These are phyloP conservation scores for Lasiosphaeriaceae sp. DNA, from an alignment of 495 filamentous ascomycete genomes.

Conservation along the genomic window DNA sequence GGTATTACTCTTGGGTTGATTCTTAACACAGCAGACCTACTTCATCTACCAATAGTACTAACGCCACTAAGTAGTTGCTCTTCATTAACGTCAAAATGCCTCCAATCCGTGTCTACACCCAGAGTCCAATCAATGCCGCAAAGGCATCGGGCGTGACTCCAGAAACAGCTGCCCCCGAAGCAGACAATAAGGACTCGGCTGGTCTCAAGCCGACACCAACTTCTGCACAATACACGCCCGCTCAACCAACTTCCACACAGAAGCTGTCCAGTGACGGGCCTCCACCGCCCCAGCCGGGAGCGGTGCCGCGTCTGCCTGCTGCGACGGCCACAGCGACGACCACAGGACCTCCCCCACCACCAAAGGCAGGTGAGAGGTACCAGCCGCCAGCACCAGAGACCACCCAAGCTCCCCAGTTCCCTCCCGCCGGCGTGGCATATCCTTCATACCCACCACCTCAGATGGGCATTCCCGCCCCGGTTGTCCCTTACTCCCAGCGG, in stretches of 20 bases:
- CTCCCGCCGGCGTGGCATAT: background rate
- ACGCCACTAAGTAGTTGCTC: no score
- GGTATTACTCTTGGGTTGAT: no score
- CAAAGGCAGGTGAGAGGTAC: slow-evolving; percentile 45
- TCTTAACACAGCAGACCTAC: no score
- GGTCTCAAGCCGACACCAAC: background rate
- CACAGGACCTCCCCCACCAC: slow-evolving; percentile 46
- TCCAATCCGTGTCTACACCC: slow-evolving; percentile 56
- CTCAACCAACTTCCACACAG: slow-evolving; percentile 27
- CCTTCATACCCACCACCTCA: slow-evolving; percentile 32
- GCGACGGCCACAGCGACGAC: slow-evolving; percentile 1
- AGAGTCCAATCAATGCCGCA: slow-evolving; percentile 54
- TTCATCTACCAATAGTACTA: no score
- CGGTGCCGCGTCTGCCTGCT: slow-evolving; percentile 22
- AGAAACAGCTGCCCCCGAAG: slow-evolving; percentile 32
- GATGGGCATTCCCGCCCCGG: slow-evolving; percentile 37
- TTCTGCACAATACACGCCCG: slow-evolving; percentile 12
- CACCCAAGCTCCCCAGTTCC: slow-evolving; percentile 22
- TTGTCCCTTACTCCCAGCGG: slow-evolving; percentile 29
- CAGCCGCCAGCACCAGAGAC: slow-evolving; percentile 21
- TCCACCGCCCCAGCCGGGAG: slow-evolving; percentile 60
- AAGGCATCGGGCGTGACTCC: slow-evolving; percentile 49
- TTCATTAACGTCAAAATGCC: slow-evolving; percentile 39
- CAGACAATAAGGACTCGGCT: slow-evolving; percentile 36
- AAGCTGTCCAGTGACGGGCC: slow-evolving; percentile 32